Evolutionary conservation across 2,329 filamentous ascomycete species (phyloP).

Genomic region (Pseudogymnoascus sp.): DNA sequence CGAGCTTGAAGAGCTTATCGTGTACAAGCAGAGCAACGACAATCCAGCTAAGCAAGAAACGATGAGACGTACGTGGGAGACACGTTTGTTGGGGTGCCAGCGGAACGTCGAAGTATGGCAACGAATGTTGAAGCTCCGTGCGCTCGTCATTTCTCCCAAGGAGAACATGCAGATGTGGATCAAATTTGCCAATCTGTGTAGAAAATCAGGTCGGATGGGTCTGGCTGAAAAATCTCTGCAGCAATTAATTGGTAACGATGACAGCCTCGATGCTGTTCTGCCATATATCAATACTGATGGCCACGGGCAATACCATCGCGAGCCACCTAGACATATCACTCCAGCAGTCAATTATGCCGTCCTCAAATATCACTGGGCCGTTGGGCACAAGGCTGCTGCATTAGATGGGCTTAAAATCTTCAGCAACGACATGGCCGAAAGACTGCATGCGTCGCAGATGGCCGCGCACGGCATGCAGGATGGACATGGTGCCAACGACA

Average conservation of each 20-base stretch:
- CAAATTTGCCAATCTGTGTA: constrained; percentile 96
- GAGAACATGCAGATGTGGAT: constrained; percentile 99
- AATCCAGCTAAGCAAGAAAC: constrained; percentile 83
- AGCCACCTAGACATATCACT: constrained; percentile 19
- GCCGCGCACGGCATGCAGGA: constrained; percentile 26
- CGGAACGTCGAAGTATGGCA: constrained; percentile 98
- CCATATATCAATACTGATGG: constrained; percentile 47
- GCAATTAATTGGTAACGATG: constrained; percentile 72
- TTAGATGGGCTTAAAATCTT: constrained; percentile 54
- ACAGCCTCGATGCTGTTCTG: constrained; percentile 54
- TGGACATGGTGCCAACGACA: constrained; percentile 36
- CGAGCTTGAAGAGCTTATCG: constrained; percentile 94
- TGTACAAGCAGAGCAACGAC: constrained; percentile 81
- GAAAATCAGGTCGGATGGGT: constrained; percentile 90
- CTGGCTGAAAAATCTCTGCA: constrained; percentile 93
- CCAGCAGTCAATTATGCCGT: constrained; percentile 93
- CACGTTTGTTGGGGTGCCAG: constrained; percentile 87
- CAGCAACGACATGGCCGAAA: constrained; percentile 50
- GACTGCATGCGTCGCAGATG: constrained; percentile 26
- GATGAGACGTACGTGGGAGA: constrained; percentile 93
- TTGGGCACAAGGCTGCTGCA: constrained; percentile 61
- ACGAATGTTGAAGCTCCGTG: constrained; percentile 90
- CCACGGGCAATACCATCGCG: constrained; percentile 25
- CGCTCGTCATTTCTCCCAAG: constrained; percentile 81
- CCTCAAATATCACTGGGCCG: constrained; percentile 94